A percentile compares a stretch with the other conserved stretches of the same genome.
Conservation (phyloP, 2,329 filamentous ascomycete genomes). For the Stromatinia cepivora region DNA sequence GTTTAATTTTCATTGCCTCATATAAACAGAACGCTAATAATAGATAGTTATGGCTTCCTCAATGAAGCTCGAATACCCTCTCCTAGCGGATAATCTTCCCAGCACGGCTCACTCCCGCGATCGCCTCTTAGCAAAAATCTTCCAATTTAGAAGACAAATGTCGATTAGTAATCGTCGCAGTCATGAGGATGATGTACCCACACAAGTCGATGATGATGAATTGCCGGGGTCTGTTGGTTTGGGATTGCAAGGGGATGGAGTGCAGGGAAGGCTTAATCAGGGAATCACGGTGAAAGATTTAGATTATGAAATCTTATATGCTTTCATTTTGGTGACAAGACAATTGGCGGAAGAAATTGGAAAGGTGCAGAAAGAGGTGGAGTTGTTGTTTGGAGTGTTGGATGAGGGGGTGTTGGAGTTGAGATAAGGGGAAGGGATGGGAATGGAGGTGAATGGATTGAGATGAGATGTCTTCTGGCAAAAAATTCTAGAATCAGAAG, state of each 20-base stretch:
- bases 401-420: constrained; percentile 60
- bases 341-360: constrained; percentile 66
- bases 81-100: constrained; percentile 79
- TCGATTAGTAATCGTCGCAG: constrained; percentile 16
- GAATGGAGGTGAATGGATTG: not conserved
- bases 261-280: constrained; percentile 27
- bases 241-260: not conserved
- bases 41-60: constrained; percentile 77
- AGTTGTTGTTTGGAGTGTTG: constrained; percentile 62
- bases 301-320: constrained; percentile 91
- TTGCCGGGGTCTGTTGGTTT: not conserved
- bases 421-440: constrained; percentile 43
- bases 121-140: constrained; percentile 80
- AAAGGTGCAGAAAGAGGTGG: constrained; percentile 60
- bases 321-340: constrained; percentile 73
- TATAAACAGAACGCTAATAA: constrained; percentile 32
- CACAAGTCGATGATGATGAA: constrained; percentile 23
- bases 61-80: constrained; percentile 90
- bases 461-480: not conserved
- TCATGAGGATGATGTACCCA: not conserved
- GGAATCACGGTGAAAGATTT: constrained; percentile 58
- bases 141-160: constrained; percentile 73
- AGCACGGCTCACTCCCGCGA: constrained; percentile 80
- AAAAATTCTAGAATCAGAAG: not conserved
- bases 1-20: not conserved